Conservation (phyloP, 805 yeast genomes). For the Kluyveromyces starmeri region DNA sequence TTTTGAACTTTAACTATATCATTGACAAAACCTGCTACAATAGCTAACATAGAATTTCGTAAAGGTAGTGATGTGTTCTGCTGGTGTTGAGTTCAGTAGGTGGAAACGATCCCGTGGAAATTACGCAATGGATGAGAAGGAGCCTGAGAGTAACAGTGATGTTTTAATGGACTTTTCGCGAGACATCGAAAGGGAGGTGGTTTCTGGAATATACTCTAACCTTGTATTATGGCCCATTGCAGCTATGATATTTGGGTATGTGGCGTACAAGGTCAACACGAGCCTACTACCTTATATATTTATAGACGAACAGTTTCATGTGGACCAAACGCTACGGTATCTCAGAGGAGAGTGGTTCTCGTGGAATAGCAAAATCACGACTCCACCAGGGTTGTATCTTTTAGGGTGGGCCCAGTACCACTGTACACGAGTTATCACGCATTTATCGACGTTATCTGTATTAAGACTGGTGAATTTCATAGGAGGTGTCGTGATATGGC, state of each 20-base stretch:
- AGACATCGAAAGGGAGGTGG: conserved; percentile 24
- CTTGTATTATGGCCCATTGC: conserved; percentile 27
- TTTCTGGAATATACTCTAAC: conserved; percentile 27
- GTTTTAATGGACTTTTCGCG: conserved; percentile 9
- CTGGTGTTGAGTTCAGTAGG: no score
- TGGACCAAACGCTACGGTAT: conserved; percentile 66
- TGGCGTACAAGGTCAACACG: conserved; percentile 25
- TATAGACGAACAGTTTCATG: conserved; percentile 73
- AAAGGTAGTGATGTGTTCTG: no score
- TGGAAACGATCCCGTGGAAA: no score
- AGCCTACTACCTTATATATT: conserved; percentile 27
- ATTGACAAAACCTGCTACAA: no score
- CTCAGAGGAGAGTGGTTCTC: conserved; percentile 48
- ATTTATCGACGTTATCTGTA: conserved; percentile 28
- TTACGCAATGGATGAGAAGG: conserved; percentile 3
- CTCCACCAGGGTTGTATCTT: conserved; percentile 88
- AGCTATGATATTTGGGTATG: conserved; percentile 17
- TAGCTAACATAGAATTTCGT: no score
- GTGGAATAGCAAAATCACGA: conserved; percentile 89
- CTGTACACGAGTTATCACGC: conserved; percentile 13
- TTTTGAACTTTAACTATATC: no score
- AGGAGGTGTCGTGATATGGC: conserved; percentile 53
- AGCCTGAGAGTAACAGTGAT: neutral
- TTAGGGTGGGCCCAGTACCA: conserved; percentile 33
- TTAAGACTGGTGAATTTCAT: conserved; percentile 53